These are phyloP conservation scores for Hirsutella thompsonii DNA, from an alignment of 2,329 filamentous ascomycete species.

Conservation along the genomic window DNA sequence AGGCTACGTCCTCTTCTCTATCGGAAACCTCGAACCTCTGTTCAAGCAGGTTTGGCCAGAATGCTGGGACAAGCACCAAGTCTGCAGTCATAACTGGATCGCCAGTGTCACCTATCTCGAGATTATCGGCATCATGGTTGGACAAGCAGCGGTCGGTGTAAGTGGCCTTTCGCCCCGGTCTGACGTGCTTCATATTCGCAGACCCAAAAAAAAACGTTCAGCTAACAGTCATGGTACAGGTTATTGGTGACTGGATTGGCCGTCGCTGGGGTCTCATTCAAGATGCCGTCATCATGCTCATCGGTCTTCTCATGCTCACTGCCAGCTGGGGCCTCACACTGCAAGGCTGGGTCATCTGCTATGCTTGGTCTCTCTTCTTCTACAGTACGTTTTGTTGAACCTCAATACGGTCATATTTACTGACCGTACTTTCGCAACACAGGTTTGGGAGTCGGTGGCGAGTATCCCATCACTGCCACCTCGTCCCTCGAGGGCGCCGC, in stretches of 20 bases:
- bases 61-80: constrained; percentile 60
- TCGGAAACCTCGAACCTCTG: constrained; percentile 79
- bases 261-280: constrained; percentile 93
- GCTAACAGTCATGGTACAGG: constrained; percentile 19
- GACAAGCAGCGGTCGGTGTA: constrained; percentile 78
- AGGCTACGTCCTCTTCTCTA: constrained; percentile 94
- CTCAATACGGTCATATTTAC: no score
- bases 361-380: constrained; percentile 89
- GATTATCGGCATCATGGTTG: constrained; percentile 88
- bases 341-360: constrained; percentile 95
- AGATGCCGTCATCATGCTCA: constrained; percentile 85
- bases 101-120: constrained; percentile 82
- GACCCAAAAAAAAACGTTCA: no score
- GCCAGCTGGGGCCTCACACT: constrained; percentile 78
- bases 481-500: constrained; percentile 88
- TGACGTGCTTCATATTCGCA: no score
- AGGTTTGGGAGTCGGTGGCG: constrained; percentile 58
- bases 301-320: constrained; percentile 84
- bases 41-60: constrained; percentile 61
- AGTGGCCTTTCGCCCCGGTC: constrained; percentile 13
- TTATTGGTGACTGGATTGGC: constrained; percentile 62
- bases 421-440: neutral
- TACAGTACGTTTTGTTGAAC: constrained; percentile 14
- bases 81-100: constrained; percentile 71
- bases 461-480: constrained; percentile 95